Evolutionary conservation across 192 early-diverging fungal species (phyloP).

Genomic region (Radiomyces spectabilis): DNA sequence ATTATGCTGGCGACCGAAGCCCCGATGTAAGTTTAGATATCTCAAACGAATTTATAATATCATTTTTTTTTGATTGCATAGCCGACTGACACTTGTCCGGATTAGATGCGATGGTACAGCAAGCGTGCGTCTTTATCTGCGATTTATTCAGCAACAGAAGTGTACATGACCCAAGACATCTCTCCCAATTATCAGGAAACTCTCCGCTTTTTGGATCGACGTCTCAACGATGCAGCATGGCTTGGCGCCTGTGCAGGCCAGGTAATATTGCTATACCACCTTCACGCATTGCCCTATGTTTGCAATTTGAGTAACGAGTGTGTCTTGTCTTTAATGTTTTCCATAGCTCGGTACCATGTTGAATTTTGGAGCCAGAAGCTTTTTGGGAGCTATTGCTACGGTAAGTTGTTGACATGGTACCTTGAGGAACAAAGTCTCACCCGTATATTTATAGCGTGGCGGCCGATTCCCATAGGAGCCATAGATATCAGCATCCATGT

Average conservation of each 20-base stretch:
- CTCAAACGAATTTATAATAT: too few relatives aligned
- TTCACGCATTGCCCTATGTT: too few relatives aligned
- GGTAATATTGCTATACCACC: constrained; percentile 30
- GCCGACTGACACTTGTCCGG: not conserved
- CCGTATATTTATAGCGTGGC: too few relatives aligned
- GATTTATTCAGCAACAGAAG: constrained; percentile 80
- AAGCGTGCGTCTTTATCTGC: constrained; percentile 74
- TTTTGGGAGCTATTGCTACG: constrained; percentile 33
- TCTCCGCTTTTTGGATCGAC: constrained; percentile 69
- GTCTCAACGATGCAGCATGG: constrained; percentile 62
- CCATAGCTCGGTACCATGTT: constrained; percentile 26
- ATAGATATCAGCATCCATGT: too few relatives aligned
- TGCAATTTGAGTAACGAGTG: not conserved
- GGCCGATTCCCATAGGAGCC: too few relatives aligned
- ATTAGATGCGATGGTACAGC: constrained; percentile 87
- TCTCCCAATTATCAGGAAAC: constrained; percentile 70
- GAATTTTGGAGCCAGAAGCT: constrained; percentile 36
- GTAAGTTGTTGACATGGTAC: too few relatives aligned
- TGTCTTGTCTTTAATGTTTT: not conserved
- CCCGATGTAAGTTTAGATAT: constrained; percentile 48
- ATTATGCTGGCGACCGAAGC: constrained; percentile 77
- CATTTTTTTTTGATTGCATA: not conserved
- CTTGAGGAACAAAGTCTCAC: too few relatives aligned
- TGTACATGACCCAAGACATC: constrained; percentile 89
- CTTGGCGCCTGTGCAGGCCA: constrained; percentile 43